Conservation (phyloP, 2,329 filamentous ascomycete species). For the Phyllosticta ampelicida region DNA sequence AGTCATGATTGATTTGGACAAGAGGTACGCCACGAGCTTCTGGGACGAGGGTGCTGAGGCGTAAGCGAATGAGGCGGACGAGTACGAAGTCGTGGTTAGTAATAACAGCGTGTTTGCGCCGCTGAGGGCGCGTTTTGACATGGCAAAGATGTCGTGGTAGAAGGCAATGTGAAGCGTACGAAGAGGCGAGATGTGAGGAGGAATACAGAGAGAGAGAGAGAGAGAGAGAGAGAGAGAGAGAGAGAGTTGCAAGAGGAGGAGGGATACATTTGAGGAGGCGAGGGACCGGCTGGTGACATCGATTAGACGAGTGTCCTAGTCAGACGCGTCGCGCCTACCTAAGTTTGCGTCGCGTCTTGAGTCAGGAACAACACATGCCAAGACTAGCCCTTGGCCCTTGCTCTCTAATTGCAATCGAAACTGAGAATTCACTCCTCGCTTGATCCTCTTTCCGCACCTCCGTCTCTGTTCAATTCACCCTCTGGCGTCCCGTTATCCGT, state of each 20-base stretch:
- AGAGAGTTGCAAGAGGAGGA: too few relatives aligned
- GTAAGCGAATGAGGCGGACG: constrained; percentile 57
- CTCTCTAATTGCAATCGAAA: background rate
- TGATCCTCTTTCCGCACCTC: background rate
- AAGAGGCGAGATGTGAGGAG: too few relatives aligned
- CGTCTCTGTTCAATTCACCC: background rate
- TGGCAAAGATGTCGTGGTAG: constrained; percentile 57
- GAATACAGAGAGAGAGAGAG: too few relatives aligned
- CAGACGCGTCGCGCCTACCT: background rate
- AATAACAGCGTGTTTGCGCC: constrained; percentile 45
- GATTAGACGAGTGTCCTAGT: background rate
- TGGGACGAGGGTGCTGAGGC: constrained; percentile 57
- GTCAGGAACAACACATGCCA: background rate
- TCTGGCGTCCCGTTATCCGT: background rate
- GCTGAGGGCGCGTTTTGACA: constrained; percentile 43
- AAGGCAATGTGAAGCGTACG: constrained; percentile 46
- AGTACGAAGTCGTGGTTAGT: constrained; percentile 52
- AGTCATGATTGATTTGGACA: constrained; percentile 46
- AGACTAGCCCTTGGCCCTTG: background rate
- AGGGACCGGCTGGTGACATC: background rate
- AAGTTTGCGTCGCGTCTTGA: background rate
- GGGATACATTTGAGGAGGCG: too few relatives aligned
- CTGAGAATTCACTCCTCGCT: background rate
- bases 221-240: too few relatives aligned
- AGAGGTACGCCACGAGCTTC: constrained; percentile 57